Evolutionary conservation across 192 early-diverging fungal species (phyloP).

Genomic region (Podila clonocystis): DNA sequence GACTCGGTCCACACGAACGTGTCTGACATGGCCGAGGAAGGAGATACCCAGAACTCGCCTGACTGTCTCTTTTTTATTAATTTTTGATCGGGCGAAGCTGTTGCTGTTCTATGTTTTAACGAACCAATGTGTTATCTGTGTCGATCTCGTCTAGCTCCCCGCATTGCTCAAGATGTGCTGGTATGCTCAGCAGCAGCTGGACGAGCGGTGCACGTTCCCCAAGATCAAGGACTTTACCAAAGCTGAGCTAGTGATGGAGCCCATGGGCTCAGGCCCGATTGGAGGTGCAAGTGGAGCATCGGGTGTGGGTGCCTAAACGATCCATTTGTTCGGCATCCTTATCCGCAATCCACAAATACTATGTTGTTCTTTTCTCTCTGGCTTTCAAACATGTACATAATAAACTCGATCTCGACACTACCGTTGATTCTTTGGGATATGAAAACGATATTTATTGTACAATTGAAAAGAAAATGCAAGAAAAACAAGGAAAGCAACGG

Average conservation of each 20-base stretch:
- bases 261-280: constrained; percentile 23
- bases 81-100: too few relatives aligned
- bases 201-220: constrained; percentile 85
- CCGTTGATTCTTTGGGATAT: neutral
- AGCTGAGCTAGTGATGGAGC: constrained; percentile 71
- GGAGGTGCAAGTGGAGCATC: constrained; percentile 13
- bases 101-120: too few relatives aligned
- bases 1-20: too few relatives aligned
- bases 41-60: too few relatives aligned
- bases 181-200: constrained; percentile 94
- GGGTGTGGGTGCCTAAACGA: constrained; percentile 6
- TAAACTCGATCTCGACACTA: neutral
- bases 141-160: constrained; percentile 63
- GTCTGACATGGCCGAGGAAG: too few relatives aligned
- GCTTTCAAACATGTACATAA: constrained; percentile 12
- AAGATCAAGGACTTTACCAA: constrained; percentile 87
- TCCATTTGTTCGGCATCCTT: neutral
- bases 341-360: neutral
- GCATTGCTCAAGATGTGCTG: constrained; percentile 89
- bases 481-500: neutral
- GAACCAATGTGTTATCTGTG: too few relatives aligned
- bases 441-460: constrained; percentile 35
- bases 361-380: neutral
- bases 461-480: constrained; percentile 7
- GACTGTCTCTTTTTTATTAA: too few relatives aligned